These are phyloP conservation scores for Gossypium davidsonii DNA, from an alignment of 441 rosid species.

Conservation along the genomic window DNA sequence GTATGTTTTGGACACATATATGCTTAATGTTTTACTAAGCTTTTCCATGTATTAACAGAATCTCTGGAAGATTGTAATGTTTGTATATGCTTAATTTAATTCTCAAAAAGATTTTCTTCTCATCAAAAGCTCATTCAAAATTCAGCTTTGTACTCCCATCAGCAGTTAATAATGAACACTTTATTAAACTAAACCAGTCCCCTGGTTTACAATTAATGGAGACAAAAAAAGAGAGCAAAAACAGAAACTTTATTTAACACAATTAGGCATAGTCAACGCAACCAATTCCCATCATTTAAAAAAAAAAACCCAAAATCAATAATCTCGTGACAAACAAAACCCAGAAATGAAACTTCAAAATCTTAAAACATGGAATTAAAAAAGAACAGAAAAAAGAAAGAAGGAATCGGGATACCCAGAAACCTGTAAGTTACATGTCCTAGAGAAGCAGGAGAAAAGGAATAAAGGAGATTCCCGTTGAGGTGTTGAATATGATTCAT, in stretches of 20 bases:
- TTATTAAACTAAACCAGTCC: background rate
- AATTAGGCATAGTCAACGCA: background rate
- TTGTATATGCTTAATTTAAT: background rate
- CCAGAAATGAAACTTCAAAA: background rate
- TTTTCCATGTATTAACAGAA: too few species aligned
- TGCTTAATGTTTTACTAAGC: too few species aligned
- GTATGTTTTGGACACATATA: too few species aligned
- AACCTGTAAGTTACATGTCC: slow-evolving; percentile 61
- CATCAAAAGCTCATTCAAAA: background rate
- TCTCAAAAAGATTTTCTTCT: background rate
- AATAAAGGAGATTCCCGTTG: slow-evolving; percentile 27
- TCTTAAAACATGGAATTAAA: background rate
- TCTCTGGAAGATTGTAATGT: too few species aligned
- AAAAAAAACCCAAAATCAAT: background rate
- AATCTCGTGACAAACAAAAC: background rate
- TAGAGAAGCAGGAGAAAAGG: slow-evolving; percentile 39
- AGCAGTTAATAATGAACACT: background rate
- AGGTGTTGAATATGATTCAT: slow-evolving; percentile 14
- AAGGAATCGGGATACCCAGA: too few species aligned
- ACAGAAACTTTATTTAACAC: slow-evolving; percentile 2
- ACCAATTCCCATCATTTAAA: background rate
- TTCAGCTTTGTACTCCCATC: background rate
- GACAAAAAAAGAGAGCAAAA: background rate
- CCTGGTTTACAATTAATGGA: slow-evolving; percentile 1
- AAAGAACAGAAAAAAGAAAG: background rate